A percentile compares a stretch with the other conserved stretches of the same genome.
phyloP scores from a whole-genome alignment of 352 stramenopile genomes.

The Pythium coloratum region DNA sequence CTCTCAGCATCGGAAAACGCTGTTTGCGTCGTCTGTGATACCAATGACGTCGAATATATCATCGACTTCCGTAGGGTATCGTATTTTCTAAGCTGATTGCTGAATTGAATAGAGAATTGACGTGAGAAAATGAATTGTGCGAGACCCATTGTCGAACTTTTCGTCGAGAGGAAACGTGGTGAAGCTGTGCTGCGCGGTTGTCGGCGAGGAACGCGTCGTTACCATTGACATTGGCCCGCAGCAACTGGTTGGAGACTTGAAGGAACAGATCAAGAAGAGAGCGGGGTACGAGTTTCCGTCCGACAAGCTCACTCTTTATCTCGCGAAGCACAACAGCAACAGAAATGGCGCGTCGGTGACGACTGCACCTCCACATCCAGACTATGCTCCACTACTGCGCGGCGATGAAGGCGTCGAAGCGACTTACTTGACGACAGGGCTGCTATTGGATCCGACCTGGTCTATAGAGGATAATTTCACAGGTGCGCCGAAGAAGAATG shows the following conservation, averaged over 20 bases:
- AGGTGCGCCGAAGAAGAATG: slow-evolving; percentile 1
- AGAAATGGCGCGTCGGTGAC: slow-evolving; percentile 13
- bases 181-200: slow-evolving; percentile 13
- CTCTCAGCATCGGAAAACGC: no score
- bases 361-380: slow-evolving; percentile 7
- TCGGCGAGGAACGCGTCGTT: slow-evolving; percentile 13
- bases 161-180: background rate
- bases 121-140: no score
- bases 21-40: no score
- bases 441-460: slow-evolving; percentile 19
- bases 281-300: slow-evolving; percentile 11
- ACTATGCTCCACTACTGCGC: slow-evolving; percentile 10
- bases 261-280: slow-evolving; percentile 12
- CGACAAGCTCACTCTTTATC: slow-evolving; percentile 9
- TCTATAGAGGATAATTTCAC: slow-evolving; percentile 15
- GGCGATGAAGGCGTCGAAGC: slow-evolving; percentile 12
- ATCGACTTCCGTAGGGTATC: no score
- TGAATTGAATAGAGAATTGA: no score
- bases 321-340: slow-evolving; percentile 13
- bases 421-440: slow-evolving; percentile 11
- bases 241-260: slow-evolving; percentile 16
- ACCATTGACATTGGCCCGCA: slow-evolving; percentile 3
- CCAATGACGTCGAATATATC: no score
- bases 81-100: no score
- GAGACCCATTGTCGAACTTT: background rate